Evolutionary conservation across 495 filamentous ascomycete genomes (phyloP).

Genomic region (Thermochaetoides thermophila): DNA sequence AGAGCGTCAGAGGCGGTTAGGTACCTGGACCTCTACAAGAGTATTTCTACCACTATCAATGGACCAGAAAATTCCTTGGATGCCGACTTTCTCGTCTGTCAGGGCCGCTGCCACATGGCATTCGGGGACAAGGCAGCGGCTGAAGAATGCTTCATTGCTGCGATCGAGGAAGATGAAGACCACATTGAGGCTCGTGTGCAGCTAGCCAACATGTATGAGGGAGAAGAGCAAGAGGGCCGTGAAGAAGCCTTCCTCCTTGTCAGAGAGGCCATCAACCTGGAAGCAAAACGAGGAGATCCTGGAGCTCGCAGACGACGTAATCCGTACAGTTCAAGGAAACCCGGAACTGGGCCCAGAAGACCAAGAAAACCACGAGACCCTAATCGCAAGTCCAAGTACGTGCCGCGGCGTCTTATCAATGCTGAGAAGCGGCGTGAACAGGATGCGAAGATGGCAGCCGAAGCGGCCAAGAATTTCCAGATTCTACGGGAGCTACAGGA

Average conservation of each 20-base stretch:
- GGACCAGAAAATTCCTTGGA: conserved; percentile 42
- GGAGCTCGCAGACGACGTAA: conserved; percentile 6
- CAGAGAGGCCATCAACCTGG: conserved; percentile 54
- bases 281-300: conserved; percentile 26
- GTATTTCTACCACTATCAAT: conserved; percentile 37
- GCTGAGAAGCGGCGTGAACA: conserved; percentile 20
- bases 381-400: conserved; percentile 15
- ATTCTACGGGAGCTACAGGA: conserved; percentile 39
- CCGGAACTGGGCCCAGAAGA: conserved; percentile 1
- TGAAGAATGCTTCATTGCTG: conserved; percentile 55
- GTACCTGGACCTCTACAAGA: conserved; percentile 57
- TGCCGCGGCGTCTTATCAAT: conserved; percentile 23
- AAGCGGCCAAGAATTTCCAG: conserved; percentile 42
- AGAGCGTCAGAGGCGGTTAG: conserved; percentile 48
- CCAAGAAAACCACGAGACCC: conserved; percentile 9
- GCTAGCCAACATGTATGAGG: conserved; percentile 69
- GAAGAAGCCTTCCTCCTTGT: conserved; percentile 56
- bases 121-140: conserved; percentile 50
- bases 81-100: conserved; percentile 47
- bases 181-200: conserved; percentile 55
- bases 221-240: conserved; percentile 38
- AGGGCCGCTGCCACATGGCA: conserved; percentile 57
- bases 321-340: conserved; percentile 11
- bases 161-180: conserved; percentile 51
- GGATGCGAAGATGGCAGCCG: conserved; percentile 33